Conservation (phyloP, 140 eudicot species). For the Erigeron philadelphicus region DNA sequence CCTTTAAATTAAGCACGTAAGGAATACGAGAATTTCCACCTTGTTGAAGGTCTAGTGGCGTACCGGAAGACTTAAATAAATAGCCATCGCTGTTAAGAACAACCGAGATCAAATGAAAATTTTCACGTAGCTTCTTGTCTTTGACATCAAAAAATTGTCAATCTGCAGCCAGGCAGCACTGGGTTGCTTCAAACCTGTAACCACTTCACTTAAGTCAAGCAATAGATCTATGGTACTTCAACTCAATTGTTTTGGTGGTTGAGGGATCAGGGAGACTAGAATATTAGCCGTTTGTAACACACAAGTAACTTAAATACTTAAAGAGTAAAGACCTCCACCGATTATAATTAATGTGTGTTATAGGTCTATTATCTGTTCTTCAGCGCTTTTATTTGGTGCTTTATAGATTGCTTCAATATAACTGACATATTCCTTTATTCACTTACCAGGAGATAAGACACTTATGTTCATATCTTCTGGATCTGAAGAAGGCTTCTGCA, state of each 20-base stretch:
- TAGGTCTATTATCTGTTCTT: constrained; percentile 2
- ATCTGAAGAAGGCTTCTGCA: constrained; percentile 92
- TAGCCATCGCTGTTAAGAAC: too few relatives aligned
- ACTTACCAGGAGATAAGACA: constrained; percentile 86
- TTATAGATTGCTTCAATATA: constrained; percentile 16
- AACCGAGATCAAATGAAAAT: too few relatives aligned
- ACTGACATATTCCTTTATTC: constrained; percentile 23
- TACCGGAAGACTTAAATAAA: too few relatives aligned
- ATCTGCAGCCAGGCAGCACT: constrained; percentile 3
- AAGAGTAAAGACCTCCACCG: background rate
- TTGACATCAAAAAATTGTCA: background rate
- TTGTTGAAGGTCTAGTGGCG: too few relatives aligned
- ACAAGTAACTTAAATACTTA: constrained; percentile 4
- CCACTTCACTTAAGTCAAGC: background rate
- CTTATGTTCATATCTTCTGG: constrained; percentile 85
- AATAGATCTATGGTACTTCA: background rate
- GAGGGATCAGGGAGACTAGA: constrained; percentile 3
- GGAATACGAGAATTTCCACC: too few relatives aligned
- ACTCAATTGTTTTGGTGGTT: constrained; percentile 10
- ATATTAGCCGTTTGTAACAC: background rate
- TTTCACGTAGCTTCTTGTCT: too few relatives aligned
- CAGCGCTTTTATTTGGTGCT: constrained; percentile 14
- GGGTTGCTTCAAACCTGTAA: background rate
- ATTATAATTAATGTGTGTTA: background rate
- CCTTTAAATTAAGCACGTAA: background rate